Base-by-base conservation (phyloP, 106 monocot genomes). In the Xerophyta viscosa region DNA sequence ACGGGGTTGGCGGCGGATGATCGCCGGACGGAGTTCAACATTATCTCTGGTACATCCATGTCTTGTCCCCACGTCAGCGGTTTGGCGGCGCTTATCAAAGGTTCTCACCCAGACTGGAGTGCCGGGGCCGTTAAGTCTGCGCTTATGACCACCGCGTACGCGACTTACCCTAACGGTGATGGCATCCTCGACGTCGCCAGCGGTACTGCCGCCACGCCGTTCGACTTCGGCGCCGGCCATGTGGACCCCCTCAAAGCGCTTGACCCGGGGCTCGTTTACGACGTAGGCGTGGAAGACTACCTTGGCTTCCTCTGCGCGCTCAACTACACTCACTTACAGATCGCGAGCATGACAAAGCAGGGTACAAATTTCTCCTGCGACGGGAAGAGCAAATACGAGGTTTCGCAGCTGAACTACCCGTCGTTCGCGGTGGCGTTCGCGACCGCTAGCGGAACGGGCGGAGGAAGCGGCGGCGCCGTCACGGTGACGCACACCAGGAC, bases 1-100 rank as follows among this genome's bases (percentile, higher is more conserved):
- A 89, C 96, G 13, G 96, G 82, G 2, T 44, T 86, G 3, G 22
- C 71, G 24, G 56, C 36, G 2, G 96, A 98, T 61, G 1, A 47
- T 0, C 72, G 96, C 8, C 69, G 79, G 30, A 75, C 73, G 0
- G 82, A 82, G 33, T 98, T 82, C 79, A 98, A 89, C 68, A 89
- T 98, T 53, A 98, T 98, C 52, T 98, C 96, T 21, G 96, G 96
- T 37, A 98, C 96, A 0, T 98, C 96, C 23, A 98, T 98, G 96
- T 98, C 96, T 24, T 98, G 96, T 60, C 96, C 96, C 15, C 96
- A 98, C 62, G 78, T 89, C 14, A 98, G 96, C 63, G 96, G 96
- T 8, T 85, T 98, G 9, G 86, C 85, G 12, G 89, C 89, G 20
- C 60, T 98, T 30, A 72, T 98, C 41, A 82, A 77, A 43, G 70